Evolutionary conservation across 148 eudicot species (phyloP), one percentile per base, ranked within the genome.

Genomic region (Cornus florida): DNA sequence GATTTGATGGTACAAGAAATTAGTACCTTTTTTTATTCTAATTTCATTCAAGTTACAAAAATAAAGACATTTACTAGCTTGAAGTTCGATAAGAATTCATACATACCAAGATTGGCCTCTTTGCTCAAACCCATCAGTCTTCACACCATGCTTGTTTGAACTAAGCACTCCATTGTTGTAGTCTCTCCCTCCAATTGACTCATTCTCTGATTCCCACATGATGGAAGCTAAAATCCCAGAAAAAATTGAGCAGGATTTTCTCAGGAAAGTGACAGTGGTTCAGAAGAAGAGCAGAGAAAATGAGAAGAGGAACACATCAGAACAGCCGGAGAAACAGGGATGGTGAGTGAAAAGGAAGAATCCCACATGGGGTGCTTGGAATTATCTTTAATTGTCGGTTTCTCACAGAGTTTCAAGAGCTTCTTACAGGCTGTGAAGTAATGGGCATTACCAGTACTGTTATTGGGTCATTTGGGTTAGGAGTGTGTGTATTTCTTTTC

Each of bases 181-280:
- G 20, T 93, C 93, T 78, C 97, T 85, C 16, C 92, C 93, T 32
- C 82, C 89, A 71, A 64, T 79, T 33, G 91, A 85, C 75, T 93
- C 99, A 69, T 77, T 78, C 74, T 95, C 99, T 20, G 98, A 96
- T 80, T 93, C 98, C 97, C 98, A 96, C 99, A 93, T 93, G 73
- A 19, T 72, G 56, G 6, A 56, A 24, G 16, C 74, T 11, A 6
- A 35, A 68, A 62, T 28, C 24, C 53, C 53, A 69, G 39, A 81
- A 76, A 76, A 72, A 64, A 10, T 10, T 33, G 62, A 70, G 23
- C 59, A 24, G 38, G 69, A 48, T 24, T 43, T 28, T 67, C 19
- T 70, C 78, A 43, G 71, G 68, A 60, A 76, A 67, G 50, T 65
- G 76, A 16, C n/a, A 4, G 22, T 20, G 28, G 68, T 7, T 60